Conservation (phyloP, 768 basidiomycete species). For the Hericium erinaceus region DNA sequence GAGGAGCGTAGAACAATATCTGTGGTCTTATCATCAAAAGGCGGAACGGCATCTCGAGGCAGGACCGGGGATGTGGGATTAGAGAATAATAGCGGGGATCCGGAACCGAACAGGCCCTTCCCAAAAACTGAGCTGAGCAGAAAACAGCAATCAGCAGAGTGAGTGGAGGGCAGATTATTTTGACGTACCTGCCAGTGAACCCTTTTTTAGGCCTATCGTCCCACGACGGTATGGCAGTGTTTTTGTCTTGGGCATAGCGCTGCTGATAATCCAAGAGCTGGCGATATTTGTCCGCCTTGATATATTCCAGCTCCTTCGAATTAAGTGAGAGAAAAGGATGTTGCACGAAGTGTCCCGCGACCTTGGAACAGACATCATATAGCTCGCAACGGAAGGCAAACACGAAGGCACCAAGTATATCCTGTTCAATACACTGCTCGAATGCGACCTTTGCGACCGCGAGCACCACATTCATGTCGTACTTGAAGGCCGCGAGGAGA, state of each 20-base stretch:
- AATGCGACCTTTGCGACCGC: not conserved
- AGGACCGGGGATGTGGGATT: no score
- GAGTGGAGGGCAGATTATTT: not conserved
- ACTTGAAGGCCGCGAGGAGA: conserved; percentile 6
- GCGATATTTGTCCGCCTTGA: conserved; percentile 2
- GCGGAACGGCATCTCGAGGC: no score
- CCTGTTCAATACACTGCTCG: not conserved
- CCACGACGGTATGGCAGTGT: not conserved
- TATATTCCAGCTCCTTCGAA: not conserved
- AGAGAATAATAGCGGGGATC: no score
- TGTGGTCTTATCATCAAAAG: no score
- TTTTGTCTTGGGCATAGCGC: not conserved
- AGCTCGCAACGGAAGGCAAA: not conserved
- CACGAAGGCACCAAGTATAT: conserved; percentile 9
- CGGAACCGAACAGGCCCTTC: no score
- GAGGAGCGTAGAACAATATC: no score
- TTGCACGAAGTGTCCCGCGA: not conserved
- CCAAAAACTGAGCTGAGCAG: not conserved
- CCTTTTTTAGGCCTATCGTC: not conserved
- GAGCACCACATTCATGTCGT: conserved; percentile 1
- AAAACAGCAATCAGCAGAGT: no score
- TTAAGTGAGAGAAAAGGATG: not conserved
- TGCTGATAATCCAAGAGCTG: not conserved
- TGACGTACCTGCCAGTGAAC: not conserved
- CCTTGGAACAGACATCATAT: not conserved